Percentiles rank a stretch among this genome's conserved stretches.
phyloP scores from a whole-genome alignment of 2,329 filamentous ascomycete genomes.

The Penicillium sp. region DNA sequence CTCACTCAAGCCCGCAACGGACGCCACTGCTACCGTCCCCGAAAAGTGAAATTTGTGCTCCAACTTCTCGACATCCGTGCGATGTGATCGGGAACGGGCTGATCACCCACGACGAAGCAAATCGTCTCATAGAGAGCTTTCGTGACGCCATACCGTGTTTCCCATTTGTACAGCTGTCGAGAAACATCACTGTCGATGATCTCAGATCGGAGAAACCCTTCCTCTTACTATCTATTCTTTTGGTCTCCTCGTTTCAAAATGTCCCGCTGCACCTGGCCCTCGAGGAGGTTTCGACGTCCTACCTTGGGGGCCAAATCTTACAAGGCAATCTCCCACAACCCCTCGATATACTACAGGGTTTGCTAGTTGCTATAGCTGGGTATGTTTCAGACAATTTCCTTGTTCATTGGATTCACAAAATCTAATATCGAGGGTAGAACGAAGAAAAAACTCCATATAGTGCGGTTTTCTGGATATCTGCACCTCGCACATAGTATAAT shows the following conservation, averaged over 20 bases:
- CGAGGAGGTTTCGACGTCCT: conserved; percentile 12
- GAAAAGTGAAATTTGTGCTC: conserved; percentile 1
- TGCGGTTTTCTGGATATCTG: conserved; percentile 11
- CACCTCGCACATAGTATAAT: conserved; percentile 13
- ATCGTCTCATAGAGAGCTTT: conserved; percentile 8
- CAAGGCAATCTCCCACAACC: conserved; percentile 7
- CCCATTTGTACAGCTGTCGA: conserved; percentile 13
- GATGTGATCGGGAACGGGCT: conserved; percentile 17
- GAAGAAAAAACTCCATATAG: conserved; percentile 11
- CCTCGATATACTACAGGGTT: conserved; percentile 13
- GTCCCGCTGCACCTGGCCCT: conserved; percentile 8
- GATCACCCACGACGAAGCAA: conserved; percentile 11
- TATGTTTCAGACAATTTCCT: conserved; percentile 1
- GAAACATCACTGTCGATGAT: conserved; percentile 6
- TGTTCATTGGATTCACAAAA: background rate
- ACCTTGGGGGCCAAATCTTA: conserved; percentile 6
- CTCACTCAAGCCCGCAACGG: background rate
- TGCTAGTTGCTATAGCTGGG: conserved; percentile 15
- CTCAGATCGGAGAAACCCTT: conserved; percentile 17
- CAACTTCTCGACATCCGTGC: conserved; percentile 4
- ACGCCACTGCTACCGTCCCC: background rate
- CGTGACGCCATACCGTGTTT: conserved; percentile 9
- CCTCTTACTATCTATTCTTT: conserved; percentile 13
- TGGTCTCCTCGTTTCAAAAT: conserved; percentile 13
- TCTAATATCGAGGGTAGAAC: conserved; percentile 8